Percentiles rank a stretch among this genome's conserved stretches.
These are phyloP conservation scores for Rickenella mellea DNA, from an alignment of 768 basidiomycete genomes.

Conservation along the genomic window DNA sequence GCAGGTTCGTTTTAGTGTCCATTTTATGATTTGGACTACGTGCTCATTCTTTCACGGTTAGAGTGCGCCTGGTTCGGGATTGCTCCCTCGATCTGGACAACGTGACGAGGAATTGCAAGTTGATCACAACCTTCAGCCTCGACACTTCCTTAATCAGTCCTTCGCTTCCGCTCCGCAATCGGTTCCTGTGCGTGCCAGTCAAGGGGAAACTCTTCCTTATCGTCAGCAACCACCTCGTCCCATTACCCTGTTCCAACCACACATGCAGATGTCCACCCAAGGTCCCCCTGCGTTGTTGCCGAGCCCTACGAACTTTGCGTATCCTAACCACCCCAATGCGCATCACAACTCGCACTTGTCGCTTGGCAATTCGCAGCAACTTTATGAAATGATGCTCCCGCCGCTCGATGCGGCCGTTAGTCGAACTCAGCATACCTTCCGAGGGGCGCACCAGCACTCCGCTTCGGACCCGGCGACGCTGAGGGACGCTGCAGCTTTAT, in stretches of 20 bases:
- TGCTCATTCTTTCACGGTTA: neutral
- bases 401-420: conserved; percentile 45
- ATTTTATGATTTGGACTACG: neutral
- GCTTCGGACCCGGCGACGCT: conserved; percentile 73
- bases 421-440: conserved; percentile 72
- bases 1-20: neutral
- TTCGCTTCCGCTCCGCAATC: no score
- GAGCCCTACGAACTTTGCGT: conserved; percentile 39
- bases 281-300: conserved; percentile 27
- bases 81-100: neutral
- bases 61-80: neutral
- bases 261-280: neutral
- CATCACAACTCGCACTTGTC: conserved; percentile 58
- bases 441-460: conserved; percentile 71
- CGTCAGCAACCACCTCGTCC: conserved; percentile 49
- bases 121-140: conserved; percentile 52
- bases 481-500: conserved; percentile 58
- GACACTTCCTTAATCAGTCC: conserved; percentile 48
- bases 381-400: conserved; percentile 74
- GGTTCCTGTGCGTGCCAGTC: neutral
- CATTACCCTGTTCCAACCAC: conserved; percentile 26
- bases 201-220: conserved; percentile 29
- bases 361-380: conserved; percentile 63
- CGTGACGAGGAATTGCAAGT: conserved; percentile 26
- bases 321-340: conserved; percentile 26